These are phyloP conservation scores for Choricystis sp. DNA, from an alignment of 139 green algal species.

Conservation along the genomic window DNA sequence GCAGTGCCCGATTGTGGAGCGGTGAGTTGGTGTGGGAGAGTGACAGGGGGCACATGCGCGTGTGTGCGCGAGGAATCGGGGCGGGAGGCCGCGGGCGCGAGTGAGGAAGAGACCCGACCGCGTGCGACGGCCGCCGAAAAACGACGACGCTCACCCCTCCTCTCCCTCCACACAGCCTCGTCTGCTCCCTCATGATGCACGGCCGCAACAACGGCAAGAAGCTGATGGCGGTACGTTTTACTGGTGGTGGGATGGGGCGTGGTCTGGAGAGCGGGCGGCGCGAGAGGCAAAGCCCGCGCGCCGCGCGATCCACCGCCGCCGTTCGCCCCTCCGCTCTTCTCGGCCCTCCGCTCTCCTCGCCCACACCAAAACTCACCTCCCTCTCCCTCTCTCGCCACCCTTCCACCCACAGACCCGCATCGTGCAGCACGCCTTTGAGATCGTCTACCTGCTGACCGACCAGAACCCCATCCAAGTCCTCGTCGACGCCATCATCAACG, in stretches of 20 bases:
- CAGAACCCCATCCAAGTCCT: slow-evolving; percentile 96
- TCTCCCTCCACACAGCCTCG: slow-evolving; percentile 46
- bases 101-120: not conserved
- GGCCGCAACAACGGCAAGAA: slow-evolving; percentile 99
- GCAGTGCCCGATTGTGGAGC: slow-evolving; percentile 97
- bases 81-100: not conserved
- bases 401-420: too few species aligned
- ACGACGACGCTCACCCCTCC: not conserved
- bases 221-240: slow-evolving; percentile 93
- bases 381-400: too few species aligned
- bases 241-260: too few species aligned
- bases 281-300: too few species aligned
- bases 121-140: not conserved
- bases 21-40: slow-evolving; percentile 25
- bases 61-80: not conserved
- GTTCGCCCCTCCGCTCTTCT: too few species aligned
- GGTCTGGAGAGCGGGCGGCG: too few species aligned
- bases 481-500: slow-evolving; percentile 99
- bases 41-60: not conserved
- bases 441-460: slow-evolving; percentile 97
- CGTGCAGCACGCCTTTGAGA: slow-evolving; percentile 95
- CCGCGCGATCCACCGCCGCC: too few species aligned
- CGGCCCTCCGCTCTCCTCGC: too few species aligned
- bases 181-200: slow-evolving; percentile 96
- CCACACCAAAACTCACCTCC: too few species aligned